Evolutionary conservation across 257 asterid genomes (phyloP), one percentile per base, ranked within the genome.

Genomic region (Sherardia arvensis): DNA sequence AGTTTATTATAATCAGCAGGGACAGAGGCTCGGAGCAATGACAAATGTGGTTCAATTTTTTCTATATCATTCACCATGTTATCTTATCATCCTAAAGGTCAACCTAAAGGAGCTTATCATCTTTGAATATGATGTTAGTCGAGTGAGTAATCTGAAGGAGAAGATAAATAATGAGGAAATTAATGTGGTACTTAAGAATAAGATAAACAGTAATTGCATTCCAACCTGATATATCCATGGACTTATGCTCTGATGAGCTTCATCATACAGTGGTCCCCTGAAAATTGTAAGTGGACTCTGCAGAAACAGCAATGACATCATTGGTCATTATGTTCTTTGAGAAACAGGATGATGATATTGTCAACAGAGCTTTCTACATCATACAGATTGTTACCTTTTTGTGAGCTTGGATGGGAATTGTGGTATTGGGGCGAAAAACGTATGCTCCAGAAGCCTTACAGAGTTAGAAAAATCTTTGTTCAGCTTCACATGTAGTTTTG

Each of bases 211-310:
- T 23, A 73, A 27, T 53, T 62, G 64, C 48, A 30, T 30, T 30
- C 70, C 20, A 55, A 92, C 99, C 97, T 92, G 99, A 79, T 79
- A 85, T 75, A 89, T 78, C 99, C 97, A 89, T n/a, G 96, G 76
- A 76, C 64, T 81, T 15, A 92, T 69, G 65, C 38, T 79, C 82
- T 90, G 95, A 77, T 92, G 99, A 83, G 85, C 91, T 89, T 92
- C 99, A 66, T 92, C 97, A 53, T 70, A 82, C 47, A 92, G 80
- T 14, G 97, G 86, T 76, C 99, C 99, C 59, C 72, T 81, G 6
- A 80, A 68, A 74, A 92, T 83, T 68, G 79, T 84, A 40, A 84
- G 77, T 28, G 87, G 81, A 59, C 40, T 75, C 95, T 87, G 80
- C 68, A 60, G 59, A 48, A 55, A 14, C 62, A 43, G 54, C 22